A percentile compares a stretch with the other conserved stretches of the same genome.
These are phyloP conservation scores for Barnettozyma siamensis DNA, from an alignment of 805 yeast genomes.

Conservation along the genomic window DNA sequence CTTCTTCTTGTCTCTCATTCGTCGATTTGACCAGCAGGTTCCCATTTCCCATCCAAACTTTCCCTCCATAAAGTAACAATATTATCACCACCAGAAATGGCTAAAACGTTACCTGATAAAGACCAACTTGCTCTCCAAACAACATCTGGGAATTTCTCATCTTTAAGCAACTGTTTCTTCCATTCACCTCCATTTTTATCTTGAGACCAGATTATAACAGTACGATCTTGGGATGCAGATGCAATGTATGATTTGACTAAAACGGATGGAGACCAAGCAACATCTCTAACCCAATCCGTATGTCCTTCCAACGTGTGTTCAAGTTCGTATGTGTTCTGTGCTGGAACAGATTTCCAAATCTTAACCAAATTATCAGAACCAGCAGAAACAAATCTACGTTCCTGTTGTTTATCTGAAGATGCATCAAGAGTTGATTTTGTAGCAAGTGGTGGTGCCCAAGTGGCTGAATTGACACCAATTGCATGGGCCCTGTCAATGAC, in stretches of 20 bases:
- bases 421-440: constrained; percentile 29
- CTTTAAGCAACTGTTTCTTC: constrained; percentile 71
- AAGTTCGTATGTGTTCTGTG: constrained; percentile 53
- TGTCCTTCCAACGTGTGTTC: constrained; percentile 86
- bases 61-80: constrained; percentile 97
- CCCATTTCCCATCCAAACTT: constrained; percentile 90
- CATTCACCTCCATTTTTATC: constrained; percentile 61
- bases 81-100: constrained; percentile 94
- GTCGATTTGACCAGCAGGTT: constrained; percentile 92
- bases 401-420: constrained; percentile 31
- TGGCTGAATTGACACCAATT: constrained; percentile 89
- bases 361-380: constrained; percentile 94
- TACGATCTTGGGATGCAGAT: constrained; percentile 93
- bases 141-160: constrained; percentile 89
- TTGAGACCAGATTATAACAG: constrained; percentile 93
- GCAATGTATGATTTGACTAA: constrained; percentile 87
- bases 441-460: constrained; percentile 76
- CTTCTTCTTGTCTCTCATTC: constrained; percentile 45
- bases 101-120: constrained; percentile 88
- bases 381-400: constrained; percentile 82
- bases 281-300: constrained; percentile 98
- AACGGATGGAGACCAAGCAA: constrained; percentile 94
- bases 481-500: constrained; percentile 67
- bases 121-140: constrained; percentile 99
- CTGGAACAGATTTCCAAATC: constrained; percentile 70